Evolutionary conservation across 2,329 filamentous ascomycete species (phyloP), one percentile per base, ranked within the genome.

Genomic region (Fusarium sacchari): DNA sequence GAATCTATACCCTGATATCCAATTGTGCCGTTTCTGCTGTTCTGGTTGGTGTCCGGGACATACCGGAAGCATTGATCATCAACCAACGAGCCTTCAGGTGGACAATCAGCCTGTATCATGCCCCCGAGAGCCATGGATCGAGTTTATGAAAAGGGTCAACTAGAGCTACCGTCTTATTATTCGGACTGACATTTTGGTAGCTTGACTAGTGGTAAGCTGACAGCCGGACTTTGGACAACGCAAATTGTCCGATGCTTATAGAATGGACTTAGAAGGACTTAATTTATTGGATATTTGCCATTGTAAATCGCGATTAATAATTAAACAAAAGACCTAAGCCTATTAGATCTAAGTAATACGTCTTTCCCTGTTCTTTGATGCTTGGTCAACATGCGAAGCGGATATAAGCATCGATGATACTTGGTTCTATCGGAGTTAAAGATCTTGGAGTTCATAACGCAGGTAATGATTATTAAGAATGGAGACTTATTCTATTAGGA

Each of bases 221-320:
- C 47, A 2, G 4, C n/a, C 69, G 69, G 69, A 72, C 58, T 72
- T 72, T 72, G 69, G 69, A 72, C 36, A 72, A 69, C 17, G 3
- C 26, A 24, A 39, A 52, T 72, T 72, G 59, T 72, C 69, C 69
- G 69, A 17, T 20, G 22, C 59, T 36, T 18, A 26, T 14, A 15
- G 22, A 3, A 20, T 53, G 30, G 55, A 69, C 26, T 69, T 69
- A 55, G 40, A 37, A 56, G 59, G 36, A 30, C n/a, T 40, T 42
- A 46, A 46, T 1, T 6, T 14, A 13, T n/a, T 18, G 4, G 20
- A 43, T 3, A 13, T 18, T 18, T 26, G 24, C n/a, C 6, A 24
- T 46, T 40, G 43, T 34, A 10, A 63, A 53, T 40, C 7, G 0
- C 0, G 5, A 59, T 66, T 66, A 42, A 22, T 66, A 32, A 59